Evolutionary conservation across 1,284 basidiomycete species (phyloP).

Genomic region (Phylloporus sp.): DNA sequence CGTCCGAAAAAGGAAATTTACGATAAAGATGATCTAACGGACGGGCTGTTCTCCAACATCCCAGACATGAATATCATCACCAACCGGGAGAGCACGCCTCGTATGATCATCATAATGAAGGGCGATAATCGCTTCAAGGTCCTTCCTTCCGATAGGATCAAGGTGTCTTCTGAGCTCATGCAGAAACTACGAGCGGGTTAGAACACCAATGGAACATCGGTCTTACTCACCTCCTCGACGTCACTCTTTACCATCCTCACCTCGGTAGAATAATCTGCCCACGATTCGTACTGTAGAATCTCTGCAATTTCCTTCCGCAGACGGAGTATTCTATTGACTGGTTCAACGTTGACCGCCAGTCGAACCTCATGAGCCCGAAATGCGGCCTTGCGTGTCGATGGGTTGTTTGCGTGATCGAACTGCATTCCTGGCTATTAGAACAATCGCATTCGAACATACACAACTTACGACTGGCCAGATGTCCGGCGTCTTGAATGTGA

Average conservation of each 20-base stretch:
- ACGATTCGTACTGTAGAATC: conserved; percentile 77
- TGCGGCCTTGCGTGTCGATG: too few species aligned
- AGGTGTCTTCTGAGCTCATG: conserved; percentile 77
- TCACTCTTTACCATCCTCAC: conserved; percentile 83
- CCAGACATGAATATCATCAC: conserved; percentile 75
- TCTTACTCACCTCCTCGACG: conserved; percentile 57
- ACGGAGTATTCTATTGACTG: conserved; percentile 70
- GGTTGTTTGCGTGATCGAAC: conserved; percentile 81
- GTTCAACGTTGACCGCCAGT: conserved; percentile 71
- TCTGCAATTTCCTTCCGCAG: conserved; percentile 74
- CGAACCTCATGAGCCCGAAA: conserved; percentile 75
- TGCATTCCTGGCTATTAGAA: too few species aligned
- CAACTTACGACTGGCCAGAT: too few species aligned
- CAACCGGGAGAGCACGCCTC: conserved; percentile 63
- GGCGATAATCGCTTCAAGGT: conserved; percentile 69
- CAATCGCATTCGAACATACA: too few species aligned
- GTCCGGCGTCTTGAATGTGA: too few species aligned
- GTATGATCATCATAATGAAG: conserved; percentile 78
- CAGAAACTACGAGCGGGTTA: conserved; percentile 58
- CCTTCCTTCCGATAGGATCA: conserved; percentile 73
- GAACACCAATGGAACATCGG: background rate
- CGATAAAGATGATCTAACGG: too few species aligned
- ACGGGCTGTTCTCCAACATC: too few species aligned
- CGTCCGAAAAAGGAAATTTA: too few species aligned
- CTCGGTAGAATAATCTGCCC: conserved; percentile 84